Conservation (phyloP, 805 yeast genomes). For the Kluyveromyces nonfermentans region DNA sequence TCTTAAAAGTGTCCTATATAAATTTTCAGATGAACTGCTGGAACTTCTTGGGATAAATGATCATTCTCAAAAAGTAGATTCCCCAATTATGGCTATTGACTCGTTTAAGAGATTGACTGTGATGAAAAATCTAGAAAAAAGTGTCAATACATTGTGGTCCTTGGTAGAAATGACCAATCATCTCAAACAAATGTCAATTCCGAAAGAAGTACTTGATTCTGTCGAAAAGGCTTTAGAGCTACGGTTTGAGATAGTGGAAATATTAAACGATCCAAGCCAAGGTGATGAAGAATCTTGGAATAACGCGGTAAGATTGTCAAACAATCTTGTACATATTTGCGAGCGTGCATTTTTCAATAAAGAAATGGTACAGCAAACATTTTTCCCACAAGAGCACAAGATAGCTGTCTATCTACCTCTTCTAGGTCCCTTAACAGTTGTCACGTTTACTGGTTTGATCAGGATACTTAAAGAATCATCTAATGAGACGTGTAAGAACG, state of each 20-base stretch:
- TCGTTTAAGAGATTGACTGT: conserved; percentile 52
- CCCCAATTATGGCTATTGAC: conserved; percentile 57
- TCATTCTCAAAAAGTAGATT: conserved; percentile 35
- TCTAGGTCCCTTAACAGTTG: conserved; percentile 75
- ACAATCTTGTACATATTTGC: conserved; percentile 28
- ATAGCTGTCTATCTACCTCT: conserved; percentile 89
- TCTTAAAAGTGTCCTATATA: conserved; percentile 50
- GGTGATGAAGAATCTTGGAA: conserved; percentile 33
- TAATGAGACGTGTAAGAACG: conserved; percentile 1
- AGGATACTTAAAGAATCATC: conserved; percentile 35
- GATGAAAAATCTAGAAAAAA: conserved; percentile 46
- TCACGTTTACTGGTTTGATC: conserved; percentile 43
- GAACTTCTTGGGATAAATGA: conserved; percentile 61
- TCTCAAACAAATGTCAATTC: conserved; percentile 75
- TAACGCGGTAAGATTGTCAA: conserved; percentile 50
- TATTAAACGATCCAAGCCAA: conserved; percentile 21
- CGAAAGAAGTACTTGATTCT: conserved; percentile 53
- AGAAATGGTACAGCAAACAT: conserved; percentile 90
- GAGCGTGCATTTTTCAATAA: conserved; percentile 82
- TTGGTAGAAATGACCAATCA: conserved; percentile 58
- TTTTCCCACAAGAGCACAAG: conserved; percentile 92
- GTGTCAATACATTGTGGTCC: conserved; percentile 65
- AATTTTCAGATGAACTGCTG: conserved; percentile 67
- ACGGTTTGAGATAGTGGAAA: conserved; percentile 25
- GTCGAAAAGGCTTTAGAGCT: conserved; percentile 43